phyloP scores from a whole-genome alignment of 352 stramenopile genomes.

The Plasmopara viticola region DNA sequence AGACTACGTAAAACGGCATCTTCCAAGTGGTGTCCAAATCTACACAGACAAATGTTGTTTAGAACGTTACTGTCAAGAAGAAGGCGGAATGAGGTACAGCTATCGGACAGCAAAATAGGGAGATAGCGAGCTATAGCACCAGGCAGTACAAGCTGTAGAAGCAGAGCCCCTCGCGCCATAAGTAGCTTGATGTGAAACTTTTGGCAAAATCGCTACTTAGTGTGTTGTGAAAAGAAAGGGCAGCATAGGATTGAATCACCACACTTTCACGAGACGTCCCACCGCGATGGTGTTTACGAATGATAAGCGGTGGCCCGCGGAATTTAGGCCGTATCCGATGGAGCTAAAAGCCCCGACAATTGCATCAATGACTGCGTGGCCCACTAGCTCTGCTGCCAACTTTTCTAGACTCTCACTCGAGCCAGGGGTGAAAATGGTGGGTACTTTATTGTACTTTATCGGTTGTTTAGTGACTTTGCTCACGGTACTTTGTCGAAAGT shows the following conservation, averaged over 20 bases:
- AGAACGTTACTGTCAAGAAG: not conserved
- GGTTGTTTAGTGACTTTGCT: not conserved
- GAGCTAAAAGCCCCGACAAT: conserved; percentile 17
- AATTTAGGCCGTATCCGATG: conserved; percentile 3
- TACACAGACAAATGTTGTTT: conserved; percentile 5
- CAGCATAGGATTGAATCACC: conserved; percentile 11
- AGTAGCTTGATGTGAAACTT: no score
- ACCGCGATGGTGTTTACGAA: conserved; percentile 20
- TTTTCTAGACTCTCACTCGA: conserved; percentile 32
- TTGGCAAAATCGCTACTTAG: no score
- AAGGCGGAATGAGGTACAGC: not conserved
- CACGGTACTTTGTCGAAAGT: conserved; percentile 4
- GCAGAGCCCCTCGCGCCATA: conserved; percentile 19
- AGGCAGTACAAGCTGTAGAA: conserved; percentile 26
- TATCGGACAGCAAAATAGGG: conserved; percentile 12
- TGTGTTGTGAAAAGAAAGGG: not conserved
- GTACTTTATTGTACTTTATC: not conserved
- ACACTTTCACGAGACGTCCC: conserved; percentile 2
- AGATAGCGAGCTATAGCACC: conserved; percentile 16
- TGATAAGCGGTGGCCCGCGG: conserved; percentile 9
- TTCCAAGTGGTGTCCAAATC: conserved; percentile 35
- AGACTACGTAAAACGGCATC: conserved; percentile 40
- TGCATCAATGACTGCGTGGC: conserved; percentile 30
- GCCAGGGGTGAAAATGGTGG: conserved; percentile 37
- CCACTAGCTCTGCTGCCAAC: conserved; percentile 29